Evolutionary conservation across 1,284 basidiomycete species (phyloP).

Genomic region (Ceratobasidium papillatum): DNA sequence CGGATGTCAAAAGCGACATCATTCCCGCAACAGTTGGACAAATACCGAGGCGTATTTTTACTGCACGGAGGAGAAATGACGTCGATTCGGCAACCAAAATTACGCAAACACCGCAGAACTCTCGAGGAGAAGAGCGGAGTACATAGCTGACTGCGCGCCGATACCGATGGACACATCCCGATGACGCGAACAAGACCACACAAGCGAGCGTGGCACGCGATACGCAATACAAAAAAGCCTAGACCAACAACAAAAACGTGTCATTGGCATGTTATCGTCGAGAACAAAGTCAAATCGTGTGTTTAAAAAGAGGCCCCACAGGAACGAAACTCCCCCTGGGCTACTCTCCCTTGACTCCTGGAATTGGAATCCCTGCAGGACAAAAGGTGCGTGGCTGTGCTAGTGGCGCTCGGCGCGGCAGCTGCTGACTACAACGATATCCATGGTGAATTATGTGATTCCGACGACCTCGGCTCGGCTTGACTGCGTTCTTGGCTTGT

Average conservation of each 20-base stretch:
- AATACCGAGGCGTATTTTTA: neutral
- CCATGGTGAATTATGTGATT: neutral
- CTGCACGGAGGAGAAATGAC: neutral
- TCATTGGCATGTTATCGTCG: neutral
- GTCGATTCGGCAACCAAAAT: neutral
- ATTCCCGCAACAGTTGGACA: neutral
- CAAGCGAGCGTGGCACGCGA: neutral
- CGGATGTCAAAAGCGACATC: too few species aligned
- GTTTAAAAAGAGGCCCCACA: neutral
- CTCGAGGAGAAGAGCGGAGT: neutral
- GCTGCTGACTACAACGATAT: neutral
- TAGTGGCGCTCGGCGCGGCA: constrained; percentile 4
- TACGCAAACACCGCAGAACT: neutral
- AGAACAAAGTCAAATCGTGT: too few species aligned
- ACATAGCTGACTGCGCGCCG: neutral
- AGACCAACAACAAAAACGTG: constrained; percentile 12
- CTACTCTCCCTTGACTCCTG: neutral
- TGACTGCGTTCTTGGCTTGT: constrained; percentile 18
- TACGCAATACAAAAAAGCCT: neutral
- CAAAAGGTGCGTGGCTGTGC: constrained; percentile 36
- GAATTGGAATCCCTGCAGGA: neutral
- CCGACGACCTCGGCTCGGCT: constrained; percentile 19
- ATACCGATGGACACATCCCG: neutral
- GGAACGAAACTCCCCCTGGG: neutral
- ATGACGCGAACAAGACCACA: neutral